Evolutionary conservation across 2,329 filamentous ascomycete genomes (phyloP).

Genomic region (Fusarium odoratissimum): DNA sequence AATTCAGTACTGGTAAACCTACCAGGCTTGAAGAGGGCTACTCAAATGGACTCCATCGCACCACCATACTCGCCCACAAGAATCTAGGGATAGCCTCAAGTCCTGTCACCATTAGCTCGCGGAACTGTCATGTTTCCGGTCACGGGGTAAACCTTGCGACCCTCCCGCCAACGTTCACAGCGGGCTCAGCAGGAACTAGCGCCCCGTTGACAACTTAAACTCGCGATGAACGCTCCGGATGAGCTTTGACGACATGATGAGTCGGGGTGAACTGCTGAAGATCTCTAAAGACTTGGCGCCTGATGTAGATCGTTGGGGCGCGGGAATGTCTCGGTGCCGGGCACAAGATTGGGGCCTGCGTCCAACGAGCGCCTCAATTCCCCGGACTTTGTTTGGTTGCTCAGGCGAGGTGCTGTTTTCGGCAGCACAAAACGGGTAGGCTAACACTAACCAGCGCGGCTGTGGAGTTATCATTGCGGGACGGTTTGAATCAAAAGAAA

Average conservation of each 20-base stretch:
- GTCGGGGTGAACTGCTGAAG: background rate
- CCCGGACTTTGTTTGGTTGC: background rate
- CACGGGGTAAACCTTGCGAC: conserved; percentile 1
- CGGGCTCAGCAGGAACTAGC: background rate
- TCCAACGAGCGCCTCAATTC: conserved; percentile 5
- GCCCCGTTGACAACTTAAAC: background rate
- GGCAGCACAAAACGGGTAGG: conserved; percentile 8
- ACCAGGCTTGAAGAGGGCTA: background rate
- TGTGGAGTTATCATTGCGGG: conserved; percentile 21
- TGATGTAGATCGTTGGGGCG: conserved; percentile 1
- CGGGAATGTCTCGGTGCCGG: conserved; percentile 10
- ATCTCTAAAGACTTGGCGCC: background rate
- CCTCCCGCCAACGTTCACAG: background rate
- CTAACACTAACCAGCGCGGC: background rate
- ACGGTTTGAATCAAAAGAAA: background rate
- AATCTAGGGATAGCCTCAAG: background rate
- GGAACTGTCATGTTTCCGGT: conserved; percentile 8
- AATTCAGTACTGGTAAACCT: background rate
- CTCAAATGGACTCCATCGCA: background rate
- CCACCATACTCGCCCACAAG: background rate
- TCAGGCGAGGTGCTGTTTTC: conserved; percentile 5
- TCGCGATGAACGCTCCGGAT: background rate
- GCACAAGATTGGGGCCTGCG: background rate
- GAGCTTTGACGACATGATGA: background rate
- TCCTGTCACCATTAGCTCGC: background rate